Evolutionary conservation across 2,329 filamentous ascomycete species (phyloP).

Genomic region (Metarhizium album): DNA sequence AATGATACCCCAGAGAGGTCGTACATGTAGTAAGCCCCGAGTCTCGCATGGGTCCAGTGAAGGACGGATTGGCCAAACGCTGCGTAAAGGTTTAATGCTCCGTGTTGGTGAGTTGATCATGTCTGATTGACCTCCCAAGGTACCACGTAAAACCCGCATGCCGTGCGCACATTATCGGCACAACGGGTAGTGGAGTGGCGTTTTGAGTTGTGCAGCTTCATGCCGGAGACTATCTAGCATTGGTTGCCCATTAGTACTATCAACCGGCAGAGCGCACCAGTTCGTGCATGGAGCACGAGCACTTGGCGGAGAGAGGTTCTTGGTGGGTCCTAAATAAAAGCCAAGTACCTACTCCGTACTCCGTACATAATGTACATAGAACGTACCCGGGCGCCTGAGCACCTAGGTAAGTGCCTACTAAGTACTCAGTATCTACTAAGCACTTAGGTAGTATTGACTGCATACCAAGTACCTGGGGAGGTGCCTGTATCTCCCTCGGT

Average conservation of each 20-base stretch:
- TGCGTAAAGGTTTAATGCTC: not conserved
- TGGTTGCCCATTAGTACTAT: too few relatives aligned
- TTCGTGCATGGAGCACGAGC: too few relatives aligned
- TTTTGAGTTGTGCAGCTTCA: not conserved
- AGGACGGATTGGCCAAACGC: not conserved
- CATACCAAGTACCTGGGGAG: too few relatives aligned
- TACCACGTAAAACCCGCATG: not conserved
- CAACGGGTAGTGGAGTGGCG: not conserved
- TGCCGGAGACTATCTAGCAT: too few relatives aligned
- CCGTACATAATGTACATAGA: not conserved
- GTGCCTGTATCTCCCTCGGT: too few relatives aligned
- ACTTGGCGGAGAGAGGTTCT: too few relatives aligned
- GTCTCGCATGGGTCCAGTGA: not conserved
- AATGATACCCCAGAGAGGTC: conserved; percentile 5
- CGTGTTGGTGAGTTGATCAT: not conserved
- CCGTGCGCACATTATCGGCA: not conserved
- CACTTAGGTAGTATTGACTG: too few relatives aligned
- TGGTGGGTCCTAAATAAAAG: not conserved
- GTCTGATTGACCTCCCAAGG: not conserved
- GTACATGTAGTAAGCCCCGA: not conserved
- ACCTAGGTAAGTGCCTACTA: too few relatives aligned
- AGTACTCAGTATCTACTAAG: not conserved
- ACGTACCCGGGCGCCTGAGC: not conserved
- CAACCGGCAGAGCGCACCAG: not conserved
- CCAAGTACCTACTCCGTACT: too few relatives aligned